A percentile compares a stretch with the other conserved stretches of the same genome.
Evolutionary conservation across 768 basidiomycete genomes (phyloP).

Genomic region (Suillus decipiens): DNA sequence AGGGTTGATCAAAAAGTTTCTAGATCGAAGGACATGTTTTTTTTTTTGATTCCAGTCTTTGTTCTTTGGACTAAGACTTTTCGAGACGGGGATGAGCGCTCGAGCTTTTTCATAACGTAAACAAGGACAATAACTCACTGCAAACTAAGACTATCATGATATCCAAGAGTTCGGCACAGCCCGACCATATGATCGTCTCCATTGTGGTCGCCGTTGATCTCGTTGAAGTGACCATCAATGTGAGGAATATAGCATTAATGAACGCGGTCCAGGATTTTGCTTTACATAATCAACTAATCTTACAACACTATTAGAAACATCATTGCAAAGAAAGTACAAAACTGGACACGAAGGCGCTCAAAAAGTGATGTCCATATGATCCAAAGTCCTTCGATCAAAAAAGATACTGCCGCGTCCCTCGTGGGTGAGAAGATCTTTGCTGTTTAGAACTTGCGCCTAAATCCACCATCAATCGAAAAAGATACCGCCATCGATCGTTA

Average conservation of each 20-base stretch:
- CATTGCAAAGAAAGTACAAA: too few species aligned
- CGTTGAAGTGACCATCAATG: background rate
- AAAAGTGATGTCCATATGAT: too few species aligned
- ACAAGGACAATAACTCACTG: background rate
- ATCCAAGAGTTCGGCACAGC: background rate
- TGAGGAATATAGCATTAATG: too few species aligned
- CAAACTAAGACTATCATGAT: background rate
- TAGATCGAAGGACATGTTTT: too few species aligned
- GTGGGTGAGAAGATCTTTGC: slow-evolving; percentile 14
- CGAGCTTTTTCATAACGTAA: background rate
- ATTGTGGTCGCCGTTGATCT: background rate
- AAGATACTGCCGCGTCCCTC: too few species aligned
- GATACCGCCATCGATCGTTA: slow-evolving; percentile 28
- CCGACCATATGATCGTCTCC: background rate
- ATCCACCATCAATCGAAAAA: slow-evolving; percentile 23
- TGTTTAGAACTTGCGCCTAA: slow-evolving; percentile 18
- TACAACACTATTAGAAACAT: too few species aligned
- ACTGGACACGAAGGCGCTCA: too few species aligned
- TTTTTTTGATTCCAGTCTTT: too few species aligned
- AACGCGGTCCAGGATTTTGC: too few species aligned
- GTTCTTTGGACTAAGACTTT: background rate
- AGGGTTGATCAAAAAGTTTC: background rate
- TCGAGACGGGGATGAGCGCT: background rate
- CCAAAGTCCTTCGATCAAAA: too few species aligned
- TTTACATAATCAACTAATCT: too few species aligned